Evolutionary conservation across 371 early-diverging fungal species (phyloP), one percentile per base, ranked within the genome.

Genomic region (Zopfochytrium polystomum): DNA sequence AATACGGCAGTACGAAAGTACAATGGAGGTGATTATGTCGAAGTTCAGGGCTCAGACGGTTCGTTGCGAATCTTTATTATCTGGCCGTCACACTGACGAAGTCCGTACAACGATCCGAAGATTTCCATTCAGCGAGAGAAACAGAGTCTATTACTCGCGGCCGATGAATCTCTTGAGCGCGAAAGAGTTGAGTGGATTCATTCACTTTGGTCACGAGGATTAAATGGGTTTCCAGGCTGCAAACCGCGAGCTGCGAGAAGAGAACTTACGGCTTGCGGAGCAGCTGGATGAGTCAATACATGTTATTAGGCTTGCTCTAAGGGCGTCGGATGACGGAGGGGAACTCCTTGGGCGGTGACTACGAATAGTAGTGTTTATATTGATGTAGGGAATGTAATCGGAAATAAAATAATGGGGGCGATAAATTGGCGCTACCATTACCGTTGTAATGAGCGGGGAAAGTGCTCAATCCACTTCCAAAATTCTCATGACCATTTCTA

Each of bases 1-100:
- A 5, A 68, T 76, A 23, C 74, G 75, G 63, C 74, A 78, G 56
- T 76, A 76, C 63, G 79, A 78, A 60, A 50, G 71, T 22, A 73
- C 79, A 4, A 53, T 78, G 15, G 76, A 78, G 38, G 63, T 76
- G n/a, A 58, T 78, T 25, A 78, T 78, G 77, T n/a, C 59, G 25
- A 76, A 78, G 65, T 76, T 74, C 43, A 48, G 77, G 29, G 52
- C 51, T 9, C 74, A 78, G 43, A 66, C 74, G 58, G 79, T 76
- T 34, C 22, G 58, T 45, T 35, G 13, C 33, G n/a, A n/a, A n/a
- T 23, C 44, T 13, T 23, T 23, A 9, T 27, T 15, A 15, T 44
- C n/a, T n/a, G 13, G 26, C 7, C 25, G 45, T 23, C 20, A 7
- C 4, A 30, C 26, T 25, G 30, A 42, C 23, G 48, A 22, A 35